Percentiles rank a stretch among this genome's conserved stretches.
phyloP scores from a whole-genome alignment of 1,139 yeast genomes.

The Debaryomycetaceae sp. region DNA sequence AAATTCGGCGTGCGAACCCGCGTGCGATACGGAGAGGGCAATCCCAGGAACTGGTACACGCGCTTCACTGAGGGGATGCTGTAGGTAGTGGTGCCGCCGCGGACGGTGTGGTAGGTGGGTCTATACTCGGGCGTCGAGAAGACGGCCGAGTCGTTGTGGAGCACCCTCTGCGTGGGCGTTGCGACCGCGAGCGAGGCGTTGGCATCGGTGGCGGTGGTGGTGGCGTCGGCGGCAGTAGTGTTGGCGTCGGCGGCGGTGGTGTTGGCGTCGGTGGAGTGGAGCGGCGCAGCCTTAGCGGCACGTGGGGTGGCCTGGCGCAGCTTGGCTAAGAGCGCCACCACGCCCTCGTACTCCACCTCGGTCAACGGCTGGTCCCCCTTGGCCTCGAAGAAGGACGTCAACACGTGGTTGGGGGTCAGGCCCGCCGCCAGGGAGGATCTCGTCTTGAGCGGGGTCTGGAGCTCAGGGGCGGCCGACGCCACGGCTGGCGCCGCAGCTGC shows the following conservation, averaged over 20 bases:
- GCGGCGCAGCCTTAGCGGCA: slow-evolving; percentile 3
- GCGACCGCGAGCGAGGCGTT: slow-evolving; percentile 10
- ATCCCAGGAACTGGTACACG: slow-evolving; percentile 58
- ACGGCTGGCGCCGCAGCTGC: slow-evolving; percentile 8
- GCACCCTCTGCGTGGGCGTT: slow-evolving; percentile 20
- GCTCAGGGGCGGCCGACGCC: slow-evolving; percentile 13
- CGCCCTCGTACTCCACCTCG: slow-evolving; percentile 82
- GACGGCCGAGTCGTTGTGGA: slow-evolving; percentile 14
- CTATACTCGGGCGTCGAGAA: slow-evolving; percentile 39
- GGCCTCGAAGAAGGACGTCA: slow-evolving; percentile 66
- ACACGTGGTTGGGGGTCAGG: slow-evolving; percentile 44
- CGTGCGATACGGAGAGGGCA: slow-evolving; percentile 64
- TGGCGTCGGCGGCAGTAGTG: background rate
- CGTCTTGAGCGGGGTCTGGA: slow-evolving; percentile 9
- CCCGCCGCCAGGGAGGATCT: slow-evolving; percentile 1
- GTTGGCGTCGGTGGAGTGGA: slow-evolving; percentile 5
- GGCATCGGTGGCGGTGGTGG: too few species aligned
- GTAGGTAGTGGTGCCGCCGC: slow-evolving; percentile 16
- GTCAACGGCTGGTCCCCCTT: slow-evolving; percentile 76
- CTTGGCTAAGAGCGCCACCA: slow-evolving; percentile 49
- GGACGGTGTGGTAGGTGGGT: slow-evolving; percentile 32
- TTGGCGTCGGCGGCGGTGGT: background rate
- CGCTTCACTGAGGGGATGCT: slow-evolving; percentile 36
- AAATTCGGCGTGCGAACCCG: slow-evolving; percentile 34
- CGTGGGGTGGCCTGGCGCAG: slow-evolving; percentile 13